Evolutionary conservation across 331 rosid genomes (phyloP), one percentile per base, ranked within the genome.

Genomic region (Quercus phellos): DNA sequence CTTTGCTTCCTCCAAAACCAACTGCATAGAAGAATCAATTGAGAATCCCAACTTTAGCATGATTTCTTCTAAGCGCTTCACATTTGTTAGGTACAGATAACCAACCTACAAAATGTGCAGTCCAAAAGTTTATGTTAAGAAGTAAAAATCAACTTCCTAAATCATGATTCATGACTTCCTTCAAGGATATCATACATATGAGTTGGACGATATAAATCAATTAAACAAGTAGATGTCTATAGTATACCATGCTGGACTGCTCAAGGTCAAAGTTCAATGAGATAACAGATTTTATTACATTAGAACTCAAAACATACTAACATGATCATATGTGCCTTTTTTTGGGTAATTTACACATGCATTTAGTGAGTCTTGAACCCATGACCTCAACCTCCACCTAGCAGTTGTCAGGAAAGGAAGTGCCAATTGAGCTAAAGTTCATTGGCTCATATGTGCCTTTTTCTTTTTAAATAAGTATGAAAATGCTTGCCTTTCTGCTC

Each of bases 11-110:
- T 89, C 90, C 67, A 85, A 60, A 80, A 84, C 80, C 82, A 94
- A 78, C 74, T 78, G 79, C 77, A 60, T 75, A 5, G 96, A 88
- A 77, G 97, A 90, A 78, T 92, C 94, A 0, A 89, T 86, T 24
- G 97, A 88, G 85, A 94, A 92, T 73, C 99, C 97, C 78, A 94
- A 76, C 86, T 90, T 87, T 73, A 74, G 4, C 97, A 92, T 90
- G 78, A 92, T 74, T 83, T 92, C 86, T 82, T 94, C 97, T 91
- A 94, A 84, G 38, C 97, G 96, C 42, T 79, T 84, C 71, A 85
- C 82, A 77, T 92, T 88, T 74, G 90, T 90, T 84, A 94, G 84
- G 80, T 92, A 94, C 73, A 92, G 95, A 88, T 86, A 89, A 51
- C 97, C 99, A 75, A 94, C 72, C 99, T 94, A 80, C 76, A 78